phyloP scores from a whole-genome alignment of 2,329 filamentous ascomycete species.

The Lojkania enalia region DNA sequence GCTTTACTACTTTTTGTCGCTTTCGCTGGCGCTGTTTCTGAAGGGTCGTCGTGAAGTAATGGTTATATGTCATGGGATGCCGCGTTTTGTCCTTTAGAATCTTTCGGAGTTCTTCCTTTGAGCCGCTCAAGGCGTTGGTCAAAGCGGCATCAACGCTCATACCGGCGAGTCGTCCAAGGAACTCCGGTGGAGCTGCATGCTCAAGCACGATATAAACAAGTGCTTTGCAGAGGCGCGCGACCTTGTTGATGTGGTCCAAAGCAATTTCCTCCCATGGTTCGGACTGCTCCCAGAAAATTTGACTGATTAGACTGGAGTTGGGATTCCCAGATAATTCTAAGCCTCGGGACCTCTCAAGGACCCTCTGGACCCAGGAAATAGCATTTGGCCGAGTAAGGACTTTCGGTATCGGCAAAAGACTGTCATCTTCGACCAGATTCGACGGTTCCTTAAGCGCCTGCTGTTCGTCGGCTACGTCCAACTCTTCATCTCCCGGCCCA shows the following conservation, averaged over 20 bases:
- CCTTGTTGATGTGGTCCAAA: slow-evolving; percentile 38
- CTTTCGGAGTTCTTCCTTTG: slow-evolving; percentile 47
- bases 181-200: slow-evolving; percentile 46
- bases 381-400: slow-evolving; percentile 41
- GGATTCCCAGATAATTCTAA: slow-evolving; percentile 64
- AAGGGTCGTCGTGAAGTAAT: slow-evolving; percentile 41
- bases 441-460: not conserved
- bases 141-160: slow-evolving; percentile 50
- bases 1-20: slow-evolving; percentile 8
- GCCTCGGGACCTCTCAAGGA: slow-evolving; percentile 52
- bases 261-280: slow-evolving; percentile 55
- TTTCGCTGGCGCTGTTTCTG: slow-evolving; percentile 29
- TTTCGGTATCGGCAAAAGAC: slow-evolving; percentile 19
- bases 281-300: slow-evolving; percentile 64
- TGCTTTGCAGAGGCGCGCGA: slow-evolving; percentile 37
- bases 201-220: slow-evolving; percentile 43
- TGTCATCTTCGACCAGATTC: slow-evolving; percentile 1
- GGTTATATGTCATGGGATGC: slow-evolving; percentile 60
- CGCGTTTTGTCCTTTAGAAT: slow-evolving; percentile 52
- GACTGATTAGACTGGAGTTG: slow-evolving; percentile 61
- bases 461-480: slow-evolving; percentile 3
- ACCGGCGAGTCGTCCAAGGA: slow-evolving; percentile 43
- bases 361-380: slow-evolving; percentile 45
- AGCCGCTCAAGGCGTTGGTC: slow-evolving; percentile 35
- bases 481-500: slow-evolving; percentile 17